Base-by-base conservation (phyloP, 441 rosid species). In the Populus hybrid region DNA sequence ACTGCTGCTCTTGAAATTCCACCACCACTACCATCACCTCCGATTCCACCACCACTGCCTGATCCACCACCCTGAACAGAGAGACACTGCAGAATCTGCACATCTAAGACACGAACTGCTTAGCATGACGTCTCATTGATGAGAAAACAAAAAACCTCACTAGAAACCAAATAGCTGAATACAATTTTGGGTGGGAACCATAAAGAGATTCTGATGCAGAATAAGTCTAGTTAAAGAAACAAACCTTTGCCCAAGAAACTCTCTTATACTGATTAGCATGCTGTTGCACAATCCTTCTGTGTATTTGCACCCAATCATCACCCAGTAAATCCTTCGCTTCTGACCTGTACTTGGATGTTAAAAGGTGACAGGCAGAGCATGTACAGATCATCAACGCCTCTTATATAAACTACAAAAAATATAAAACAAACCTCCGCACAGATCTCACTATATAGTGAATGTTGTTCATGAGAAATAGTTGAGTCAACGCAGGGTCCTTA, bases 301-400 rank as follows among this genome's bases (percentile, higher is more conserved):
- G 98, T 80, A 91, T 95, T 86, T 95, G 99, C 79, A 95, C 95
- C 99, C 99, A 95, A 77, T 93, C 99, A 85, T 95, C 98, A 80
- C 99, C 98, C 78, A 95, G 81, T 72, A 90, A 77, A 76, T 95
- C 97, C 84, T 92, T 95, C 36, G 97, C 98, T 82, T 95, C 98
- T n/a, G 99, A 95, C 89, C 99, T 94, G 91, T 78, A 40, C 78
- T 11, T 10, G 32, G n/a, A 74, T 34, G 12, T 38, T 68, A 67
- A 67, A 65, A 73, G 77, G 61, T 66, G 5, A 66, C 53, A 40
- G 42, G 21, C 16, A 32, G 57, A 32, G 30, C 6, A 12, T 46
- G 57, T 46, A 77, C 28, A 59, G 42, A 67, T 8, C 20, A 38
- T 14, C 34, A 21, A 30, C 6, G 6, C 12, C 16, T 12, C 34